Evolutionary conservation across 192 early-diverging fungal species (phyloP).

Genomic region (Pilobolus umbonatus): DNA sequence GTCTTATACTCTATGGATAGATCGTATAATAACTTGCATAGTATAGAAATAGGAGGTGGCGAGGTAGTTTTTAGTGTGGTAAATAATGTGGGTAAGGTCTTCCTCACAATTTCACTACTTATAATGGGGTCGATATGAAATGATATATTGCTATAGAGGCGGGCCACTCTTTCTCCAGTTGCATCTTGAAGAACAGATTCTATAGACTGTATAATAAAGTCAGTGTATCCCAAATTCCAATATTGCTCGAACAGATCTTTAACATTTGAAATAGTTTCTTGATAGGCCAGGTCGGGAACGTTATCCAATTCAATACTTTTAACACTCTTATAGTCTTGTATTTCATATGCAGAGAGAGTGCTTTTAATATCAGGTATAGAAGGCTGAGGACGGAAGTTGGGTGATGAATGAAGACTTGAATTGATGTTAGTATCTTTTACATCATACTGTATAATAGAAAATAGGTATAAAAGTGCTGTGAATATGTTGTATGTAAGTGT

Average conservation of each 20-base stretch:
- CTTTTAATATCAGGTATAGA: constrained; percentile 3
- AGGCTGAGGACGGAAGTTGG: constrained; percentile 6
- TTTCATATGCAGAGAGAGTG: neutral
- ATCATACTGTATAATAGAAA: constrained; percentile 11
- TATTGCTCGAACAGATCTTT: constrained; percentile 26
- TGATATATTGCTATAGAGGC: constrained; percentile 16
- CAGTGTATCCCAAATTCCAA: constrained; percentile 30
- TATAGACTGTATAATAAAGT: constrained; percentile 8
- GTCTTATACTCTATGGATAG: constrained; percentile 31
- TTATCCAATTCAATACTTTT: neutral
- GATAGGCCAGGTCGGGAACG: neutral
- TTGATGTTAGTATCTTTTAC: neutral
- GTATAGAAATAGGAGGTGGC: constrained; percentile 32
- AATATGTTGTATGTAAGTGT: constrained; percentile 7
- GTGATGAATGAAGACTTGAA: neutral
- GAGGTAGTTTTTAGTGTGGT: constrained; percentile 33
- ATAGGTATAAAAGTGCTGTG: neutral
- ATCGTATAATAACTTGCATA: constrained; percentile 36
- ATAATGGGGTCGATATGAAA: constrained; percentile 28
- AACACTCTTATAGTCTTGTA: neutral
- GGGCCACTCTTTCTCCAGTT: constrained; percentile 8
- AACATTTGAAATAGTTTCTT: neutral
- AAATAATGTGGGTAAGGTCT: constrained; percentile 43
- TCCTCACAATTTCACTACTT: constrained; percentile 33
- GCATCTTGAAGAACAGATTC: constrained; percentile 22